A percentile compares a stretch with the other conserved stretches of the same genome.
These are phyloP conservation scores for Suhomyces xylopsoci DNA, from an alignment of 805 yeast genomes.

Conservation along the genomic window DNA sequence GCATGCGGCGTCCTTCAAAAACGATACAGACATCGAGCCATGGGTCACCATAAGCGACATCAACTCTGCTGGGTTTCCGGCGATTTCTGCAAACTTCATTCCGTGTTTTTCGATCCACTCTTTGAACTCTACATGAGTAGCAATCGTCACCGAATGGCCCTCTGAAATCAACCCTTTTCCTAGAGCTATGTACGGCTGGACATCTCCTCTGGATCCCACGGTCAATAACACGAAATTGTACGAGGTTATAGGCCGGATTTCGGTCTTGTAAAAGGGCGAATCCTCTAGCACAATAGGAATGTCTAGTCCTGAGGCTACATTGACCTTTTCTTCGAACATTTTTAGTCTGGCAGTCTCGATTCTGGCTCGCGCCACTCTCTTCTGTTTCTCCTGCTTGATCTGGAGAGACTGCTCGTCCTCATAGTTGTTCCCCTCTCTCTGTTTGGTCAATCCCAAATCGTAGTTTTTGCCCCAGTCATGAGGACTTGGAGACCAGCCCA, in stretches of 20 bases:
- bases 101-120: slow-evolving; percentile 71
- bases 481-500: slow-evolving; percentile 16
- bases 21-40: slow-evolving; percentile 79
- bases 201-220: slow-evolving; percentile 95
- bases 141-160: slow-evolving; percentile 82
- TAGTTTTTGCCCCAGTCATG: slow-evolving; percentile 23
- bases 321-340: slow-evolving; percentile 65
- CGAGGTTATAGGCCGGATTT: slow-evolving; percentile 51
- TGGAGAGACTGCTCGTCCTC: background rate
- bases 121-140: slow-evolving; percentile 79
- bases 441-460: slow-evolving; percentile 13
- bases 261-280: slow-evolving; percentile 52
- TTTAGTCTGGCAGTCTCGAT: slow-evolving; percentile 58
- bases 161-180: slow-evolving; percentile 74
- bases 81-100: slow-evolving; percentile 67
- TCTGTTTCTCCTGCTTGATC: slow-evolving; percentile 2
- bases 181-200: slow-evolving; percentile 92
- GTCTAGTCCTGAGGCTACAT: slow-evolving; percentile 56
- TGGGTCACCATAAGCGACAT: slow-evolving; percentile 92
- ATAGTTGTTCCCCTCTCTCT: slow-evolving; percentile 7
- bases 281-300: slow-evolving; percentile 70
- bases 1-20: slow-evolving; percentile 76
- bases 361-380: slow-evolving; percentile 18
- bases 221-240: slow-evolving; percentile 70
- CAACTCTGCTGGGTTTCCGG: slow-evolving; percentile 89